Conservation (phyloP, 441 rosid species). For the Metrosideros polymorpha region DNA sequence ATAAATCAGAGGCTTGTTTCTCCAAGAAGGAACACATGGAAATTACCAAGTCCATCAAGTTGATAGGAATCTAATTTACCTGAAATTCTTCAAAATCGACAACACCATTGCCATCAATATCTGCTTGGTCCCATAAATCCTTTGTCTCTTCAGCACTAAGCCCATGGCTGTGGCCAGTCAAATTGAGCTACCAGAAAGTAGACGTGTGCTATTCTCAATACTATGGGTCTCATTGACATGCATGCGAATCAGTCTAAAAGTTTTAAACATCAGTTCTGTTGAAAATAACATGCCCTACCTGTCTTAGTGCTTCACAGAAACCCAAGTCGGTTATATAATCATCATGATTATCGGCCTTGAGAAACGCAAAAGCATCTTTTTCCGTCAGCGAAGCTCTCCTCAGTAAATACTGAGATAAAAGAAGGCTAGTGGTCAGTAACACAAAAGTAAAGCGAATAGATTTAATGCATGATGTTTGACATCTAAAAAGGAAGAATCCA, state of each 20-base stretch:
- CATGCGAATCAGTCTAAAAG: background rate
- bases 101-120: constrained; percentile 60
- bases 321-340: constrained; percentile 56
- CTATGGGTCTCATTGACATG: background rate
- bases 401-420: constrained; percentile 40
- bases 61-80: constrained; percentile 23
- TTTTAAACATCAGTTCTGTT: background rate
- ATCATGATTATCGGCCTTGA: constrained; percentile 40
- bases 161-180: constrained; percentile 63
- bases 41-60: background rate
- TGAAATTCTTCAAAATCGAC: constrained; percentile 78
- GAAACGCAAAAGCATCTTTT: constrained; percentile 62
- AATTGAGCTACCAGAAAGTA: constrained; percentile 41
- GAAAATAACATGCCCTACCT: constrained; percentile 28
- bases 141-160: constrained; percentile 61
- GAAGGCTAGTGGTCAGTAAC: background rate
- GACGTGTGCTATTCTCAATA: background rate
- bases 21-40: background rate
- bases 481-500: background rate
- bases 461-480: background rate
- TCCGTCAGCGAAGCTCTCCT: constrained; percentile 61
- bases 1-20: background rate
- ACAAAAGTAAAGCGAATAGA: background rate
- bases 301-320: constrained; percentile 74
- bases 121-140: constrained; percentile 85